Evolutionary conservation across 768 basidiomycete species (phyloP).

Genomic region (Scleroderma citrinum): DNA sequence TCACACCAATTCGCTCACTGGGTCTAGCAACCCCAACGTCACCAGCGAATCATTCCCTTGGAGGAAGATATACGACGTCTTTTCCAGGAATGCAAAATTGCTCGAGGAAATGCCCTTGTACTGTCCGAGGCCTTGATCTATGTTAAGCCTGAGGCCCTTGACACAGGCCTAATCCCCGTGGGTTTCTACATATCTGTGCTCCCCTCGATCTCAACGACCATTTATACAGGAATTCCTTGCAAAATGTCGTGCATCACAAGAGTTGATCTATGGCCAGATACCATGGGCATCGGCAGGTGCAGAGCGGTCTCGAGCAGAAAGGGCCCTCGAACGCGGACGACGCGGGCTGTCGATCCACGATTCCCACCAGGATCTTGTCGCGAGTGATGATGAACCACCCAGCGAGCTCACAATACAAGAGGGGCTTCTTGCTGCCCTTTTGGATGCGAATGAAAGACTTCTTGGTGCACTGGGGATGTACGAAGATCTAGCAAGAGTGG

Average conservation of each 20-base stretch:
- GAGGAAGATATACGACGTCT: conserved; percentile 84
- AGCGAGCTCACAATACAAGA: conserved; percentile 66
- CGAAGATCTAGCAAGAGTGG: conserved; percentile 71
- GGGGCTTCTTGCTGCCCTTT: conserved; percentile 61
- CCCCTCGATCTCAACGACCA: neutral
- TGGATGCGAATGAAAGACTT: conserved; percentile 70
- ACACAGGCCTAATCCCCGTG: conserved; percentile 61
- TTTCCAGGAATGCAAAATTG: conserved; percentile 82
- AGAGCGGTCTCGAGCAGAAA: conserved; percentile 52
- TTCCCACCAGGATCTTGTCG: conserved; percentile 17
- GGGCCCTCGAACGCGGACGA: conserved; percentile 11
- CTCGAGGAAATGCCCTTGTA: conserved; percentile 71
- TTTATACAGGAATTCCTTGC: conserved; percentile 66
- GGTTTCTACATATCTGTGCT: conserved; percentile 11
- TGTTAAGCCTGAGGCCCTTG: conserved; percentile 66
- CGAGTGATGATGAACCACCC: conserved; percentile 28
- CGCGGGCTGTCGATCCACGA: conserved; percentile 17
- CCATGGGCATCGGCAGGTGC: conserved; percentile 86
- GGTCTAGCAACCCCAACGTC: conserved; percentile 9
- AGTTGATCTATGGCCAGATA: conserved; percentile 81
- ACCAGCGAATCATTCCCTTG: conserved; percentile 50
- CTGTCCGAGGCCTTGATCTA: conserved; percentile 65
- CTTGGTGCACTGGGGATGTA: conserved; percentile 64
- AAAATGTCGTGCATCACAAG: conserved; percentile 78
- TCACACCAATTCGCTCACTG: neutral